Percentiles rank a stretch among this genome's conserved stretches.
These are phyloP conservation scores for Colletotrichum echinochloae DNA, from an alignment of 2,329 filamentous ascomycete species.

Conservation along the genomic window DNA sequence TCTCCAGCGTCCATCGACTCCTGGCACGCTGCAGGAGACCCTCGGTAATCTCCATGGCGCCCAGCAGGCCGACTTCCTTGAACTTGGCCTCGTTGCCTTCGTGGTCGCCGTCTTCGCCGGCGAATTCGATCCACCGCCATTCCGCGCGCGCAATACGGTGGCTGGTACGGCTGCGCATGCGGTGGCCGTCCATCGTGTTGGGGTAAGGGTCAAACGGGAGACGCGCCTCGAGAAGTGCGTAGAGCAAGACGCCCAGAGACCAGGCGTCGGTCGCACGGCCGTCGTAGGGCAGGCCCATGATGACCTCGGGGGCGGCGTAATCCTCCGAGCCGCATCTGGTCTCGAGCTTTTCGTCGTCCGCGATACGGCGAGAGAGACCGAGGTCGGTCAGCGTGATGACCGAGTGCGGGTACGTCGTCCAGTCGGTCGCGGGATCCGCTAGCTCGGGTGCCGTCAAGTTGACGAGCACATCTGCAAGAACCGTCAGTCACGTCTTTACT, in stretches of 20 bases:
- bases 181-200: constrained; percentile 79
- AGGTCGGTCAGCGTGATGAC: constrained; percentile 92
- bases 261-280: constrained; percentile 92
- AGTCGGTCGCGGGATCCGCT: constrained; percentile 72
- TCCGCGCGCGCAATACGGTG: constrained; percentile 96
- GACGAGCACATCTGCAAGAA: constrained; percentile 81
- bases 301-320: constrained; percentile 95
- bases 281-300: constrained; percentile 95
- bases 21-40: constrained; percentile 85
- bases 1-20: constrained; percentile 79
- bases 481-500: constrained; percentile 29
- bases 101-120: constrained; percentile 87
- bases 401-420: constrained; percentile 81
- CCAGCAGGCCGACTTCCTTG: constrained; percentile 73
- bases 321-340: constrained; percentile 97
- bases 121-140: constrained; percentile 93
- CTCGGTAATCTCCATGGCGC: constrained; percentile 85
- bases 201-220: constrained; percentile 93
- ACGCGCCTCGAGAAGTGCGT: constrained; percentile 92
- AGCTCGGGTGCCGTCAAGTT: constrained; percentile 81
- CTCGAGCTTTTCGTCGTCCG: constrained; percentile 88
- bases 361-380: constrained; percentile 86
- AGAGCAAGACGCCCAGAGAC: constrained; percentile 93
- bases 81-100: constrained; percentile 73
- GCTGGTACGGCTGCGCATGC: constrained; percentile 83